These are phyloP conservation scores for Phialocephala sp. DNA, from an alignment of 2,329 filamentous ascomycete genomes.

Conservation along the genomic window DNA sequence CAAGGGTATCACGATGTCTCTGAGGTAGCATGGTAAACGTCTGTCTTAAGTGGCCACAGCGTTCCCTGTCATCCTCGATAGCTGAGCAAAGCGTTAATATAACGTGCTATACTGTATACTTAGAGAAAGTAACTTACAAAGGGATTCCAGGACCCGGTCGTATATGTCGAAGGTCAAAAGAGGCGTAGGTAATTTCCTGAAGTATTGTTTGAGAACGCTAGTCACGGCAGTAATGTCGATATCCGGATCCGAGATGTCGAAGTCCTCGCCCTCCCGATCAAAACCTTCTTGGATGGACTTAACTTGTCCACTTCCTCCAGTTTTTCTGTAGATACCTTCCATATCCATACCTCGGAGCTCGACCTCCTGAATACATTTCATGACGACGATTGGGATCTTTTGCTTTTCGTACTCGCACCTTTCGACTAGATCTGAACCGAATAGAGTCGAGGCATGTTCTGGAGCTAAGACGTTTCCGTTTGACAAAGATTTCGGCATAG, in stretches of 20 bases:
- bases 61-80: slow-evolving; percentile 68
- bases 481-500: slow-evolving; percentile 57
- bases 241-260: slow-evolving; percentile 90
- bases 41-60: slow-evolving; percentile 72
- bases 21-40: slow-evolving; percentile 81
- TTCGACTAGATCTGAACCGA: slow-evolving; percentile 87
- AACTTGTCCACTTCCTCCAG: slow-evolving; percentile 88
- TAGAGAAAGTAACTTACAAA: slow-evolving; percentile 57
- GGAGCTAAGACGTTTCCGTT: slow-evolving; percentile 46
- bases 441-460: slow-evolving; percentile 68
- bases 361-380: slow-evolving; percentile 94
- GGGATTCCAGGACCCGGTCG: slow-evolving; percentile 83
- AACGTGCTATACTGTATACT: neutral
- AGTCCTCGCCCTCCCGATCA: slow-evolving; percentile 77
- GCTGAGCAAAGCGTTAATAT: slow-evolving; percentile 51
- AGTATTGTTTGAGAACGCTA: slow-evolving; percentile 95
- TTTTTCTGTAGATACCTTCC: slow-evolving; percentile 98
- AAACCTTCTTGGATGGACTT: slow-evolving; percentile 92
- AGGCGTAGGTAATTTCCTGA: slow-evolving; percentile 88
- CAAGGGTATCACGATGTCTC: slow-evolving; percentile 85
- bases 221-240: slow-evolving; percentile 97
- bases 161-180: slow-evolving; percentile 93
- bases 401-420: slow-evolving; percentile 88
- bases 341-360: slow-evolving; percentile 96
- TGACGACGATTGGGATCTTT: slow-evolving; percentile 88